Percentiles rank a stretch among this genome's conserved stretches.
Conservation (phyloP, 2,329 filamentous ascomycete genomes). For the Macrophomina tecta region DNA sequence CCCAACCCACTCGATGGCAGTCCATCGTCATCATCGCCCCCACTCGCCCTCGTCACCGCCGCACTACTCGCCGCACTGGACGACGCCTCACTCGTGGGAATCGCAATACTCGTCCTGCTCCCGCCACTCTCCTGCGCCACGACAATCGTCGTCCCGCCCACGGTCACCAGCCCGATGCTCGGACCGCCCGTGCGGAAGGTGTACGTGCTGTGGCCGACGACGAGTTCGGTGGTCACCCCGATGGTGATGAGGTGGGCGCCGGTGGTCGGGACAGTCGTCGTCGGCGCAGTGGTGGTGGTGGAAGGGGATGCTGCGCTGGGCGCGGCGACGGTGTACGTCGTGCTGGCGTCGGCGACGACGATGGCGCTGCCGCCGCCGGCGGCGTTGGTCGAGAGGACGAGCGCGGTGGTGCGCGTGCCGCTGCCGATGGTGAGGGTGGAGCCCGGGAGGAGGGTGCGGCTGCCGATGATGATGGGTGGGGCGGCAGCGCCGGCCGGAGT, state of each 20-base stretch:
- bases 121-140: background rate
- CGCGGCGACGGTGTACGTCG: constrained; percentile 10
- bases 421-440: constrained; percentile 8
- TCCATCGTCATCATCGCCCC: background rate
- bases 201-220: background rate
- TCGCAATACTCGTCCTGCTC: background rate
- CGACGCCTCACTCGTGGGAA: constrained; percentile 24
- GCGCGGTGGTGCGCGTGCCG: background rate
- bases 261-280: background rate
- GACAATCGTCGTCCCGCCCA: background rate
- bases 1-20: constrained; percentile 1
- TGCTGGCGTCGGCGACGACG: constrained; percentile 7
- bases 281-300: no score
- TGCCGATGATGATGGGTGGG: background rate
- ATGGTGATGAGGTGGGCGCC: background rate
- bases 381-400: background rate
- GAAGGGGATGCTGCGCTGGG: background rate
- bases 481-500: background rate
- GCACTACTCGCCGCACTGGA: constrained; percentile 4
- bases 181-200: constrained; percentile 9
- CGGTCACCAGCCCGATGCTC: background rate
- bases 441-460: background rate
- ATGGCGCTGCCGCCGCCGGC: background rate
- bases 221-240: background rate
- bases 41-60: constrained; percentile 18